Percentiles rank a stretch among this genome's conserved stretches.
Conservation (phyloP, 495 filamentous ascomycete species). For the Hyaloscypha bicolor region DNA sequence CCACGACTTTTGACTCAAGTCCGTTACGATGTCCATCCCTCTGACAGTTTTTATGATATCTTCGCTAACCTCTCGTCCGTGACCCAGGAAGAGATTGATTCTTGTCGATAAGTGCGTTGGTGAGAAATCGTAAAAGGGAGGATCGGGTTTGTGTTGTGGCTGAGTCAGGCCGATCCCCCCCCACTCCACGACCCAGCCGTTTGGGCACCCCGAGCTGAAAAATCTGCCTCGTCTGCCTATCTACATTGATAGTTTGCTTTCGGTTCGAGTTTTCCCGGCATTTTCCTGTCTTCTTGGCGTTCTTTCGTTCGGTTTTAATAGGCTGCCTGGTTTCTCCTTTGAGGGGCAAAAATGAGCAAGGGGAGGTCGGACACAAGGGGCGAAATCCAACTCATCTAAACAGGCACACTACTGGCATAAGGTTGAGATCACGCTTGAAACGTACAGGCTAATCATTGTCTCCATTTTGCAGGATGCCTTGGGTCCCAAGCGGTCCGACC, state of each 20-base stretch:
- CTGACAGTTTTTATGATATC: not conserved
- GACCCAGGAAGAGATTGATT: constrained; percentile 13
- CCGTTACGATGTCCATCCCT: not conserved
- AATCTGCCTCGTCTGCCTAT: constrained; percentile 14
- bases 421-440: too few relatives aligned
- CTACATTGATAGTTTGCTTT: not conserved
- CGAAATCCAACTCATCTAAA: not conserved
- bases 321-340: not conserved
- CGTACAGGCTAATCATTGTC: not conserved
- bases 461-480: not conserved
- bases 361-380: not conserved
- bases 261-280: not conserved
- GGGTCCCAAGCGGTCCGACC: not conserved
- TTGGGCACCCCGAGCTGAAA: constrained; percentile 1
- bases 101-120: constrained; percentile 1
- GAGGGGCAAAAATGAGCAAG: not conserved
- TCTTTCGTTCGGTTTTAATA: not conserved
- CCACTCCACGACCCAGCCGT: constrained; percentile 3
- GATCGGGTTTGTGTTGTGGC: constrained; percentile 4
- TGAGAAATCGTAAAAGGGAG: not conserved
- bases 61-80: not conserved
- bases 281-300: not conserved
- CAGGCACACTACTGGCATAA: not conserved
- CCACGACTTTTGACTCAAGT: constrained; percentile 9
- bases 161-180: not conserved